Percentiles rank a stretch among this genome's conserved stretches.
Evolutionary conservation across 73 alveolate genomes (phyloP).

Genomic region (Paramecium octaurelia): DNA sequence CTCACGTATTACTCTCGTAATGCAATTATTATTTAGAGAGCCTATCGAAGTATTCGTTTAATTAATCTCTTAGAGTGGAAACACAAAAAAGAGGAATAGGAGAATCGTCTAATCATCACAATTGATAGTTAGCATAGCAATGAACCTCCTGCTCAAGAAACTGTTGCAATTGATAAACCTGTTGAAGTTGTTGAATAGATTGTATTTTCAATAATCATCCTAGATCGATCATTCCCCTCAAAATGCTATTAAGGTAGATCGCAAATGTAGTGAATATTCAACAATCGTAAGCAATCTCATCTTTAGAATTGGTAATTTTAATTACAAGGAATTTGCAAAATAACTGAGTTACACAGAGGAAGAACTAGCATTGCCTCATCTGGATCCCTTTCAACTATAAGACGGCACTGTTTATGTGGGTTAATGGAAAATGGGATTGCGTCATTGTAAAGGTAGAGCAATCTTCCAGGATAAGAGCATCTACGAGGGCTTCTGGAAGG

Average conservation of each 20-base stretch:
- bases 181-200: background rate
- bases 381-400: conserved; percentile 1
- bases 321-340: background rate
- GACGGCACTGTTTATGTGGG: conserved; percentile 34
- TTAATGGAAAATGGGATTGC: conserved; percentile 50
- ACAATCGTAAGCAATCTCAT: background rate
- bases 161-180: background rate
- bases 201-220: background rate
- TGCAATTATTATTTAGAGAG: background rate
- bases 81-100: background rate
- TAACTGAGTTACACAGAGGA: background rate
- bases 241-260: background rate
- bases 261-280: background rate
- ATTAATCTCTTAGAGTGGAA: background rate
- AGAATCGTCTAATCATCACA: background rate
- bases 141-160: background rate
- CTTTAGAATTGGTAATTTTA: background rate
- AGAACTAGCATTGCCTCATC: background rate
- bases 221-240: conserved; percentile 27
- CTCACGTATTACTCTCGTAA: background rate
- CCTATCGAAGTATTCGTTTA: background rate
- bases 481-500: conserved; percentile 58
- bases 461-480: conserved; percentile 48
- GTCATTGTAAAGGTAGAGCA: conserved; percentile 56
- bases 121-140: conserved; percentile 12